Percentiles rank a stretch among this genome's conserved stretches.
These are phyloP conservation scores for Aspergillus puulaauensis DNA, from an alignment of 2,329 filamentous ascomycete genomes.

Conservation along the genomic window DNA sequence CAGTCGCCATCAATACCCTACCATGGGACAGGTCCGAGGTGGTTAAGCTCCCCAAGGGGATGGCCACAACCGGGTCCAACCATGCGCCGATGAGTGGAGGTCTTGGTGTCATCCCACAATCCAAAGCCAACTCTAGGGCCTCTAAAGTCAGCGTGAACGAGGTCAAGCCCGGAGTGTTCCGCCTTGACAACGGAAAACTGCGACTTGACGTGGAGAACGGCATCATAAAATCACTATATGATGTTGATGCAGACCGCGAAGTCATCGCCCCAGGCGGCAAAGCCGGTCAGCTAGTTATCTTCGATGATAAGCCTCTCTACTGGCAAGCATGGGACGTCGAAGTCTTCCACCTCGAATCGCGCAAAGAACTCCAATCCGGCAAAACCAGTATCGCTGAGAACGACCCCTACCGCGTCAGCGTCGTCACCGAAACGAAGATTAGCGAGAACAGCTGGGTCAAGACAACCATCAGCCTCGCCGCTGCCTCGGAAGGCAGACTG, in stretches of 20 bases:
- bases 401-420: conserved; percentile 72
- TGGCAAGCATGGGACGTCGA: conserved; percentile 99
- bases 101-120: conserved; percentile 43
- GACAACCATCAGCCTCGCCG: conserved; percentile 77
- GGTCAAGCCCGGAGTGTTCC: conserved; percentile 62
- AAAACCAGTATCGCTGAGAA: conserved; percentile 70
- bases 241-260: conserved; percentile 71
- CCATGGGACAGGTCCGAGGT: conserved; percentile 81
- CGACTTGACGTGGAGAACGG: conserved; percentile 71
- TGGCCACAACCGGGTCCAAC: conserved; percentile 23
- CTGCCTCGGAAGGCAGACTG: conserved; percentile 63
- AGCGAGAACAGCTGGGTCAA: conserved; percentile 83
- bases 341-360: conserved; percentile 87
- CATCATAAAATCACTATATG: conserved; percentile 79
- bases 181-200: conserved; percentile 76
- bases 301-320: conserved; percentile 95
- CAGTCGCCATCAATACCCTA: conserved; percentile 77
- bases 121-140: conserved; percentile 20
- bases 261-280: conserved; percentile 70
- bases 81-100: conserved; percentile 50
- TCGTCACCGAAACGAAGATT: conserved; percentile 82
- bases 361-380: conserved; percentile 69
- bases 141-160: conserved; percentile 51
- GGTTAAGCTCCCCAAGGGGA: conserved; percentile 58
- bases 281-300: conserved; percentile 89